A percentile compares a stretch with the other conserved stretches of the same genome.
phyloP scores from a whole-genome alignment of 2,329 filamentous ascomycete genomes.

The Colletotrichum sp. region DNA sequence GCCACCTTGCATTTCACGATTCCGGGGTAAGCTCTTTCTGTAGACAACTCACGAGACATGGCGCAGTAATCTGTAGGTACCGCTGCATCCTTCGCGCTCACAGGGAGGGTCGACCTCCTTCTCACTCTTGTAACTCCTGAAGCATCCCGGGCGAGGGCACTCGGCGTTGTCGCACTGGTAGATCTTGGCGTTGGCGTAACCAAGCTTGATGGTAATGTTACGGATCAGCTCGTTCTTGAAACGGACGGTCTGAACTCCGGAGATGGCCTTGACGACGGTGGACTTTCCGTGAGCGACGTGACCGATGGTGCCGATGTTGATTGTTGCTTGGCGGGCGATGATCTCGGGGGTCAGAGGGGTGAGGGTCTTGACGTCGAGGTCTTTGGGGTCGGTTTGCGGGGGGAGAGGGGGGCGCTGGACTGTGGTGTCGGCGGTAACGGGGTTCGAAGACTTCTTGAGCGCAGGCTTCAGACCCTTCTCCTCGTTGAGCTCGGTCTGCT shows the following conservation, averaged over 20 bases:
- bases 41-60: constrained; percentile 80
- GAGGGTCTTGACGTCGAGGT: constrained; percentile 81
- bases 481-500: constrained; percentile 53
- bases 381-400: constrained; percentile 90
- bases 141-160: constrained; percentile 94
- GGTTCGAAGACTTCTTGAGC: constrained; percentile 72
- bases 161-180: constrained; percentile 95
- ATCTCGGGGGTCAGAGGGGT: constrained; percentile 93
- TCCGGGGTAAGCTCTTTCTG: constrained; percentile 6
- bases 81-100: constrained; percentile 88
- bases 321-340: constrained; percentile 96
- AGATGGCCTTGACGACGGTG: constrained; percentile 98
- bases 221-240: constrained; percentile 99
- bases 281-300: constrained; percentile 99
- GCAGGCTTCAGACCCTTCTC: constrained; percentile 81
- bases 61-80: constrained; percentile 86
- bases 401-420: constrained; percentile 64
- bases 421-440: constrained; percentile 57
- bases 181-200: constrained; percentile 99
- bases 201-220: constrained; percentile 99
- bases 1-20: constrained; percentile 12
- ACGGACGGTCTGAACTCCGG: constrained; percentile 96
- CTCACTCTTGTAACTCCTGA: constrained; percentile 96
- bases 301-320: constrained; percentile 98
- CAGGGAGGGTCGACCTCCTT: constrained; percentile 98